phyloP scores from a whole-genome alignment of 108 stramenopile genomes.

The Skeletonema menzelii region DNA sequence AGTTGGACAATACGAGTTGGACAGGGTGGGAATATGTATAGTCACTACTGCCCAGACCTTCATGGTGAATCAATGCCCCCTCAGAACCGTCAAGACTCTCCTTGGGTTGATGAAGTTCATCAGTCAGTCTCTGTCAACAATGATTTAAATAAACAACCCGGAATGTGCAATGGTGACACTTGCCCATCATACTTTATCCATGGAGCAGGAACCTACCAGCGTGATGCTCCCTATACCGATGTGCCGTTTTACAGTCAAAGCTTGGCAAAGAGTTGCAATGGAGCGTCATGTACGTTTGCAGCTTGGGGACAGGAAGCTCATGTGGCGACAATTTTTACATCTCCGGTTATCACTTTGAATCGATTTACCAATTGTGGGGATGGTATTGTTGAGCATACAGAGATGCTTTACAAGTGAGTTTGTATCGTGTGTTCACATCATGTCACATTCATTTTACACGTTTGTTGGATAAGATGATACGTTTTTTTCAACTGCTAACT shows the following conservation, averaged over 20 bases:
- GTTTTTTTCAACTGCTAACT: not conserved
- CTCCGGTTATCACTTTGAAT: slow-evolving; percentile 18
- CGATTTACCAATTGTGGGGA: slow-evolving; percentile 19
- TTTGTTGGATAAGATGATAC: not conserved
- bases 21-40: slow-evolving; percentile 23
- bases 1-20: slow-evolving; percentile 30
- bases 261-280: slow-evolving; percentile 7
- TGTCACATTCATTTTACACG: no score
- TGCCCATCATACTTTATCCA: slow-evolving; percentile 24
- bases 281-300: slow-evolving; percentile 13
- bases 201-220: slow-evolving; percentile 27
- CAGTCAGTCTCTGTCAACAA: slow-evolving; percentile 11
- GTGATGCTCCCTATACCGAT: slow-evolving; percentile 2
- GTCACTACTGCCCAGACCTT: not conserved
- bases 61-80: slow-evolving; percentile 32
- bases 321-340: slow-evolving; percentile 4
- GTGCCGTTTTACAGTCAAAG: slow-evolving; percentile 8
- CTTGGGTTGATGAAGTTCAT: slow-evolving; percentile 31
- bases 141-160: not conserved
- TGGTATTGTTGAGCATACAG: slow-evolving; percentile 28
- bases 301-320: slow-evolving; percentile 27
- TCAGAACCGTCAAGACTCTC: slow-evolving; percentile 4
- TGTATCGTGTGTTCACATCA: not conserved
- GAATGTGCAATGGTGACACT: not conserved
- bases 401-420: slow-evolving; percentile 28